Evolutionary conservation across 1,284 basidiomycete genomes (phyloP).

Genomic region (Malassezia obtusa): DNA sequence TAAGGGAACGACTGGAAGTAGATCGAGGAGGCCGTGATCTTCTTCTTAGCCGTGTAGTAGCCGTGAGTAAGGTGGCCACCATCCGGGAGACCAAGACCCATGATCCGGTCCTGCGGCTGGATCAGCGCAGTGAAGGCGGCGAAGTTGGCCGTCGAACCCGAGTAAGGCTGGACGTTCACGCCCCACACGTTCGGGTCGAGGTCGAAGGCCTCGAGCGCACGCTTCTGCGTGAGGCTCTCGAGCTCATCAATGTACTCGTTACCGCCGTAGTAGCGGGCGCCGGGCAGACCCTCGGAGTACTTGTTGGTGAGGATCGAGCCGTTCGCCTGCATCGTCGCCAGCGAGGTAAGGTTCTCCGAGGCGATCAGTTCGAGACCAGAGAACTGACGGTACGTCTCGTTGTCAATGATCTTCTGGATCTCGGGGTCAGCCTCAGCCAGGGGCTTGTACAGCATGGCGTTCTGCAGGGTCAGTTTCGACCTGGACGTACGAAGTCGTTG

Average conservation of each 20-base stretch:
- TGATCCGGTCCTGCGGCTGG: conserved; percentile 94
- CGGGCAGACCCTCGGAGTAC: conserved; percentile 62
- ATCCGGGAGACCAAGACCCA: conserved; percentile 97
- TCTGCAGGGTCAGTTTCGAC: conserved; percentile 54
- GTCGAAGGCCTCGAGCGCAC: conserved; percentile 91
- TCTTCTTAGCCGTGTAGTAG: conserved; percentile 98
- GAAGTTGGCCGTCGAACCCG: conserved; percentile 68
- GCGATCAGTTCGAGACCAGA: conserved; percentile 94
- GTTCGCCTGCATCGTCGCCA: conserved; percentile 77
- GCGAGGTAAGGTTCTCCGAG: conserved; percentile 58
- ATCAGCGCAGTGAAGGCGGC: conserved; percentile 92
- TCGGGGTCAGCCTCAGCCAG: conserved; percentile 84
- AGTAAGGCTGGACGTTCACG: conserved; percentile 99
- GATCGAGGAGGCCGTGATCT: conserved; percentile 98
- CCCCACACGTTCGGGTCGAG: conserved; percentile 86
- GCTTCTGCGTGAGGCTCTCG: conserved; percentile 85
- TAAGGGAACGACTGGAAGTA: conserved; percentile 99
- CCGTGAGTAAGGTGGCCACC: conserved; percentile 97
- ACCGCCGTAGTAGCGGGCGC: conserved; percentile 93
- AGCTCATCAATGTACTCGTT: conserved; percentile 81
- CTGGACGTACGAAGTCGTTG: conserved; percentile 37
- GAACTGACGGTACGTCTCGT: conserved; percentile 94
- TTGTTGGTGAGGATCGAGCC: conserved; percentile 98
- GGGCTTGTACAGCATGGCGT: conserved; percentile 78
- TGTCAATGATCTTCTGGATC: conserved; percentile 93